A percentile compares a stretch with the other conserved stretches of the same genome.
phyloP scores from a whole-genome alignment of 495 filamentous ascomycete genomes.

The Penicillium nucicola region DNA sequence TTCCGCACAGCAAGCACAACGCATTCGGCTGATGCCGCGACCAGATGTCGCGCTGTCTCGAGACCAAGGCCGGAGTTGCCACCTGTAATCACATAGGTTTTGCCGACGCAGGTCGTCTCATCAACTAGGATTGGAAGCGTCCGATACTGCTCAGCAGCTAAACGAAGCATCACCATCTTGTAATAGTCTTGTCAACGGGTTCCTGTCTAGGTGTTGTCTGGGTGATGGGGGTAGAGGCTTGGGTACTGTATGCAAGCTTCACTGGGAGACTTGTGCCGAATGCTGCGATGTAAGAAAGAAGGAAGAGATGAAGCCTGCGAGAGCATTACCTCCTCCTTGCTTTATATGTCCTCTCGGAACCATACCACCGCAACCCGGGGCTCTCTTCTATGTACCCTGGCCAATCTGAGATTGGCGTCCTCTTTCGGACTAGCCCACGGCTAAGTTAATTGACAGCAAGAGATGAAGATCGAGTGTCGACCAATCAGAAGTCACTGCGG shows the following conservation, averaged over 20 bases:
- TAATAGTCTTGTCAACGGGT: not conserved
- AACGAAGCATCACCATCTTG: not conserved
- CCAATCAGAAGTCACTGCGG: no score
- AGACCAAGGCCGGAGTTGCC: constrained; percentile 30
- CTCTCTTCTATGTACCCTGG: not conserved
- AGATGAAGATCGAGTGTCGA: no score
- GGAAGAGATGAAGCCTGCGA: no score
- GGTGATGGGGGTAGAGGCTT: not conserved
- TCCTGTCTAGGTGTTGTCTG: not conserved
- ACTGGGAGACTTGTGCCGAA: no score
- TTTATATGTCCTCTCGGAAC: not conserved
- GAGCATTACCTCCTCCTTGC: not conserved
- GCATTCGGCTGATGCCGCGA: constrained; percentile 21
- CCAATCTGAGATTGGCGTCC: not conserved
- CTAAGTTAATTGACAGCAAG: no score
- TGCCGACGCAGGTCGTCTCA: constrained; percentile 3
- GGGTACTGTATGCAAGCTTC: no score
- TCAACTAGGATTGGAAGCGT: not conserved
- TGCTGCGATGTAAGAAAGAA: not conserved
- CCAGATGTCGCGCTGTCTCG: constrained; percentile 22
- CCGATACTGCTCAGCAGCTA: not conserved
- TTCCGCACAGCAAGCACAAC: constrained; percentile 52
- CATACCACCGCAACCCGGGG: not conserved
- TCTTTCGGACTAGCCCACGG: not conserved
- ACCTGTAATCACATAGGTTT: constrained; percentile 28